A percentile compares a stretch with the other conserved stretches of the same genome.
Conservation (phyloP, 2,329 filamentous ascomycete genomes). For the Coniochaeta prunicola region DNA sequence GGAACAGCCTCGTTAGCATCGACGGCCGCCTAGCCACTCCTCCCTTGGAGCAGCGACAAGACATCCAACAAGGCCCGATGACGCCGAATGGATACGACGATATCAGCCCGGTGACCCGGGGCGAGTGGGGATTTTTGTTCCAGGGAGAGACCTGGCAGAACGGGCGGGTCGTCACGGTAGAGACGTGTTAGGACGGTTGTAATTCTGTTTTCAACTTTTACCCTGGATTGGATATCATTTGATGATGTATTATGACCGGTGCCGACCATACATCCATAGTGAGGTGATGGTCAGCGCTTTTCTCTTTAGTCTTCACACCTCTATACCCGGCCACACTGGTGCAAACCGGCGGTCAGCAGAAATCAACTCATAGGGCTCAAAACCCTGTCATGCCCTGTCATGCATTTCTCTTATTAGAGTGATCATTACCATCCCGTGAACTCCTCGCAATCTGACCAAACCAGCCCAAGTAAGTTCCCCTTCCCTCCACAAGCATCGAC, state of each 20-base stretch:
- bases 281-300: background rate
- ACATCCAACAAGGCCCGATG: constrained; percentile 34
- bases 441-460: background rate
- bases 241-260: constrained; percentile 2
- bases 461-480: background rate
- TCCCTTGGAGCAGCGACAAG: constrained; percentile 5
- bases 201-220: constrained; percentile 1
- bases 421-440: background rate
- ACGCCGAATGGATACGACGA: constrained; percentile 56
- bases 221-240: constrained; percentile 5
- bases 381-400: background rate
- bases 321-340: background rate
- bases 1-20: constrained; percentile 1
- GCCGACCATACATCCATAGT: background rate
- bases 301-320: background rate
- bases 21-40: constrained; percentile 1
- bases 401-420: background rate
- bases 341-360: background rate
- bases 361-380: background rate
- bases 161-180: constrained; percentile 40
- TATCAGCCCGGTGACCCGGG: constrained; percentile 53
- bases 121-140: constrained; percentile 57
- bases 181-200: constrained; percentile 30
- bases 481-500: background rate
- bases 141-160: constrained; percentile 28